A percentile compares a stretch with the other conserved stretches of the same genome.
Conservation (phyloP, 148 eudicot species). For the Amaranthus cruentus region DNA sequence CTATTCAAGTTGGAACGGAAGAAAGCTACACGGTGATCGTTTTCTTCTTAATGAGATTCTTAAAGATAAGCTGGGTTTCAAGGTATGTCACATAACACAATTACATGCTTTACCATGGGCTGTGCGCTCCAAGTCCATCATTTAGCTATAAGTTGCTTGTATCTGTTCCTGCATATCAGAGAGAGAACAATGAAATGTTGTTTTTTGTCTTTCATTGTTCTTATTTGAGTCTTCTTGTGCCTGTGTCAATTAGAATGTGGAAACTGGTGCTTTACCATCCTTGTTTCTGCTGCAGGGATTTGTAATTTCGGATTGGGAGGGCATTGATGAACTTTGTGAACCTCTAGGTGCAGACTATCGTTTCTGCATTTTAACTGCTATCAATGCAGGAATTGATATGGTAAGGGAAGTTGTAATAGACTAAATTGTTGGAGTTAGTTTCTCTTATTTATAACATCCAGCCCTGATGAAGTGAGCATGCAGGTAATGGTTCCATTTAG, state of each 20-base stretch:
- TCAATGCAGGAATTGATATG: conserved; percentile 94
- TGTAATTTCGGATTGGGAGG: conserved; percentile 90
- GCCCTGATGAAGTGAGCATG: conserved; percentile 10
- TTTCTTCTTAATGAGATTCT: conserved; percentile 70
- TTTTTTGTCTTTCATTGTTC: not conserved
- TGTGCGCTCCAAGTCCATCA: not conserved
- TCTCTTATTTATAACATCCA: not conserved
- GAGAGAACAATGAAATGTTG: not conserved
- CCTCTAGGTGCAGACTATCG: conserved; percentile 71
- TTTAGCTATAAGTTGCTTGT: not conserved
- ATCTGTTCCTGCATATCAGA: not conserved
- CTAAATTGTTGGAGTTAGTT: not conserved
- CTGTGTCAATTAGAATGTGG: not conserved
- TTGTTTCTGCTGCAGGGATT: conserved; percentile 55
- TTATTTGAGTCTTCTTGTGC: conserved; percentile 1
- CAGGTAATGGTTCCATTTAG: conserved; percentile 89
- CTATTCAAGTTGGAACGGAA: conserved; percentile 85
- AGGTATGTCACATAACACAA: conserved; percentile 35
- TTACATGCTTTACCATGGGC: not conserved
- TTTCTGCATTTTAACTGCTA: conserved; percentile 38
- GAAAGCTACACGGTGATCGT: conserved; percentile 49
- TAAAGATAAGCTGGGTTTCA: conserved; percentile 75
- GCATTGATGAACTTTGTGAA: conserved; percentile 59
- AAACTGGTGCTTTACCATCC: conserved; percentile 1
- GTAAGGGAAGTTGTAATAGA: conserved; percentile 33